These are phyloP conservation scores for Neurospora sp. DNA, from an alignment of 495 filamentous ascomycete species.

Conservation along the genomic window DNA sequence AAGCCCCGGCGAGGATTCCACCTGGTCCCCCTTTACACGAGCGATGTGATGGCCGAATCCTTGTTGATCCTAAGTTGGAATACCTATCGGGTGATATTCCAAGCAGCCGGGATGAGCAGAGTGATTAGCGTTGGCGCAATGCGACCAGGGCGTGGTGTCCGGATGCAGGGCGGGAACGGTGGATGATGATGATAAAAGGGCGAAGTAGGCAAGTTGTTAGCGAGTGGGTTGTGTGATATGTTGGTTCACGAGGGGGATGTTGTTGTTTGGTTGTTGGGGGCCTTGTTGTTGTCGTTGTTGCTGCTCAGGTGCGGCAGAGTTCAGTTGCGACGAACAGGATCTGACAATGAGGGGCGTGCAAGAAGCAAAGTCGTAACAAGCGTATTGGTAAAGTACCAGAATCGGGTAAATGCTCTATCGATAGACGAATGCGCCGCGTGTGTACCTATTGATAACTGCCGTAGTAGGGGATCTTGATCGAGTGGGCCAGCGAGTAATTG, in stretches of 20 bases:
- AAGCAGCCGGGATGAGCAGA: background rate
- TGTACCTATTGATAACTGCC: background rate
- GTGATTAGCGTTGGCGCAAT: background rate
- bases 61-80: background rate
- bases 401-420: background rate
- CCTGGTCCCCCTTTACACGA: background rate
- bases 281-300: background rate
- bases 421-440: background rate
- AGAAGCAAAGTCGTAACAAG: background rate
- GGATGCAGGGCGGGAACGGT: background rate
- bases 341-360: background rate
- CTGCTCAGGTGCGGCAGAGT: background rate
- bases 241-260: background rate
- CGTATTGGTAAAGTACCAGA: background rate
- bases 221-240: background rate
- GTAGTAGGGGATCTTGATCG: background rate
- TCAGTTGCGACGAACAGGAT: background rate
- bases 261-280: background rate
- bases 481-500: slow-evolving; percentile 1
- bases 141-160: background rate
- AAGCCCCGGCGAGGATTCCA: background rate
- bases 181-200: background rate
- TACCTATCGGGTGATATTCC: background rate
- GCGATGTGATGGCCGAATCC: background rate
- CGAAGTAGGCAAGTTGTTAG: background rate